These are phyloP conservation scores for Flammula alnicola DNA, from an alignment of 1,284 basidiomycete species.

Conservation along the genomic window DNA sequence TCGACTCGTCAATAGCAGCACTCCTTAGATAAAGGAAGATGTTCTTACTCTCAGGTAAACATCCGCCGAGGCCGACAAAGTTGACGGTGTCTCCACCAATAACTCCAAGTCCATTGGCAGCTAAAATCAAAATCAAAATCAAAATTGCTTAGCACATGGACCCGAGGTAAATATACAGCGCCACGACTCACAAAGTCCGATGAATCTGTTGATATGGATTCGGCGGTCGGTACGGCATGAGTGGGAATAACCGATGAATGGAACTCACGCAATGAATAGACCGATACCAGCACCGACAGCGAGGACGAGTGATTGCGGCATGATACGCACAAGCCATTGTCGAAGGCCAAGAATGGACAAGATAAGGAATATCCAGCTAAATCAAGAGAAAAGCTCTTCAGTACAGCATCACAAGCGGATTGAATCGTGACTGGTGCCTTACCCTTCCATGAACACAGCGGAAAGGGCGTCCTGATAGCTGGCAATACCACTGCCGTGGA, in stretches of 20 bases:
- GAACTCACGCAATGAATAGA: conserved; percentile 74
- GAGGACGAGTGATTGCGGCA: conserved; percentile 86
- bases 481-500: conserved; percentile 78
- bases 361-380: conserved; percentile 82
- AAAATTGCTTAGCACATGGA: no score
- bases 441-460: conserved; percentile 89
- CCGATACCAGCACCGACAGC: conserved; percentile 89
- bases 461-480: conserved; percentile 84
- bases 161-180: no score
- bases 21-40: no score
- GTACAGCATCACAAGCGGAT: neutral
- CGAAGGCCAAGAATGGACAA: conserved; percentile 86
- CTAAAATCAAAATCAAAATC: conserved; percentile 34
- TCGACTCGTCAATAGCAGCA: no score
- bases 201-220: conserved; percentile 51
- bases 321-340: conserved; percentile 88
- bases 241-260: neutral
- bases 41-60: conserved; percentile 59
- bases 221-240: conserved; percentile 6
- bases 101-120: conserved; percentile 72
- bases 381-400: conserved; percentile 3
- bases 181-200: conserved; percentile 58
- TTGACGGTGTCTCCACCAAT: conserved; percentile 79
- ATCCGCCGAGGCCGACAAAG: conserved; percentile 84
- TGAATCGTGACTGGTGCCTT: conserved; percentile 24